These are phyloP conservation scores for Soucietia sequanensis DNA, from an alignment of 805 yeast species.

Conservation along the genomic window DNA sequence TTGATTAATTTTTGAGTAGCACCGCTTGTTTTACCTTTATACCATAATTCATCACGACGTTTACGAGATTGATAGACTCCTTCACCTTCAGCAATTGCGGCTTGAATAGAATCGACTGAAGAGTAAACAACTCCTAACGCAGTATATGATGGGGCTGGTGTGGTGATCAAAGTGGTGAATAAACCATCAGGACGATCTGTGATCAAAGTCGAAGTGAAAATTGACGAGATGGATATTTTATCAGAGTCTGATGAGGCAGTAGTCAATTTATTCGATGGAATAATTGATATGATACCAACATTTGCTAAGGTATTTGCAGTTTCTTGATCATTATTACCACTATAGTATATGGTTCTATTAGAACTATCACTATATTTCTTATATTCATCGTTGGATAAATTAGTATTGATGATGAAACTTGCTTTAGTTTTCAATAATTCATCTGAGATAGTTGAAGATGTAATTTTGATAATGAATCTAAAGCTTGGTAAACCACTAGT, in stretches of 20 bases:
- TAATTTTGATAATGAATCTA: conserved; percentile 38
- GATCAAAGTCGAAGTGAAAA: conserved; percentile 51
- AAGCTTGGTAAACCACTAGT: conserved; percentile 52
- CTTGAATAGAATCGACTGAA: conserved; percentile 73
- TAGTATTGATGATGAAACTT: conserved; percentile 20
- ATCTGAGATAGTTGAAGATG: conserved; percentile 10
- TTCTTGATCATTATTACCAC: conserved; percentile 15
- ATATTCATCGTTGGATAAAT: conserved; percentile 13
- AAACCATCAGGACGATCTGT: conserved; percentile 89
- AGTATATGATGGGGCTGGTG: conserved; percentile 53
- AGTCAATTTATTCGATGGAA: conserved; percentile 23
- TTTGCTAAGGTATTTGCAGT: conserved; percentile 25
- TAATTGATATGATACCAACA: conserved; percentile 31
- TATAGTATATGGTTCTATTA: conserved; percentile 28
- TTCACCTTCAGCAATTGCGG: conserved; percentile 74
- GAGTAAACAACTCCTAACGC: conserved; percentile 89
- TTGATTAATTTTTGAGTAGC: conserved; percentile 77
- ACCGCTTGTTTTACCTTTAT: conserved; percentile 95
- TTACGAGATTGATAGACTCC: conserved; percentile 95
- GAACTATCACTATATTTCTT: conserved; percentile 20
- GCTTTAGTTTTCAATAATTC: conserved; percentile 14
- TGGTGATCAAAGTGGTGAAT: conserved; percentile 77
- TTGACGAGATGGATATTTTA: conserved; percentile 38
- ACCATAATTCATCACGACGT: conserved; percentile 80
- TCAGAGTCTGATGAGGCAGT: conserved; percentile 12